A percentile compares a stretch with the other conserved stretches of the same genome.
Conservation (phyloP, 345 rosid genomes). For the Nasturtium officinale region DNA sequence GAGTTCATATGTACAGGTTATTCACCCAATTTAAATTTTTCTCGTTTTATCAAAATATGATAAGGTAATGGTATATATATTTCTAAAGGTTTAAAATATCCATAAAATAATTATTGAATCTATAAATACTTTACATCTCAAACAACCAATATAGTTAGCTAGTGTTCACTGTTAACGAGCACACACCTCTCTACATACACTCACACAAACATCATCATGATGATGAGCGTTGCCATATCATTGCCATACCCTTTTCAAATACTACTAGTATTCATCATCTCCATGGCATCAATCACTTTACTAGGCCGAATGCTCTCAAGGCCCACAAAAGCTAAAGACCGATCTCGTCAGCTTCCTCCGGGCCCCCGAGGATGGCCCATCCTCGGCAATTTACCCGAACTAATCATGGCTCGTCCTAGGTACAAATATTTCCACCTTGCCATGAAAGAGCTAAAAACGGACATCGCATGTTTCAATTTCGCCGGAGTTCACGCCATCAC, state of each 20-base stretch:
- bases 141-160: neutral
- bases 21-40: too few relatives aligned
- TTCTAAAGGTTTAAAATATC: too few relatives aligned
- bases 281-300: slow-evolving; percentile 30
- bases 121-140: slow-evolving; percentile 26
- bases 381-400: slow-evolving; percentile 43
- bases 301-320: slow-evolving; percentile 21
- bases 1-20: too few relatives aligned
- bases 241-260: slow-evolving; percentile 30
- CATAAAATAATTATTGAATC: too few relatives aligned
- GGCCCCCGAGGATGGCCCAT: slow-evolving; percentile 50
- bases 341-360: slow-evolving; percentile 42
- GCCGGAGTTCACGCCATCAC: slow-evolving; percentile 41
- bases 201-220: slow-evolving; percentile 9
- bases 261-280: slow-evolving; percentile 24
- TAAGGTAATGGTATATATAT: too few relatives aligned
- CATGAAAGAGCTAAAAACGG: slow-evolving; percentile 39
- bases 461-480: slow-evolving; percentile 49
- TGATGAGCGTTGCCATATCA: slow-evolving; percentile 26
- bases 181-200: slow-evolving; percentile 19
- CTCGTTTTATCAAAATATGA: too few relatives aligned
- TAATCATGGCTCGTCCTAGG: slow-evolving; percentile 36
- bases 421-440: slow-evolving; percentile 35
- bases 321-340: slow-evolving; percentile 26
- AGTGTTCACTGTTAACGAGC: slow-evolving; percentile 13